Conservation (phyloP, 495 filamentous ascomycete species). For the Saxophila tyrrhenica region DNA sequence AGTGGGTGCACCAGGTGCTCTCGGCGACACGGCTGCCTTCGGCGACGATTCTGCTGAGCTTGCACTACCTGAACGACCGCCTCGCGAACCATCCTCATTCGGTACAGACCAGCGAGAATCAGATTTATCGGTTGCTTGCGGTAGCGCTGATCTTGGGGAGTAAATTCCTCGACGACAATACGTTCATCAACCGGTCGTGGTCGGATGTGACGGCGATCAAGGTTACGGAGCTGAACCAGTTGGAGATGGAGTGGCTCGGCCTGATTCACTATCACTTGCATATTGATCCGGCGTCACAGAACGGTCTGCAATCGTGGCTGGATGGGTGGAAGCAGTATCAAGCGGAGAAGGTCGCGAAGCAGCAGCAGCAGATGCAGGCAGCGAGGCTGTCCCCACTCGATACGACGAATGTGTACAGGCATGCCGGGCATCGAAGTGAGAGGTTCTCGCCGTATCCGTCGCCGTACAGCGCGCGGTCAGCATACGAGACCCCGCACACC, state of each 20-base stretch:
- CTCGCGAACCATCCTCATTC: conserved; percentile 53
- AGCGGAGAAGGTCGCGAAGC: conserved; percentile 43
- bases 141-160: conserved; percentile 81
- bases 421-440: conserved; percentile 11
- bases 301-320: conserved; percentile 75
- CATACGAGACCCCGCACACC: conserved; percentile 26
- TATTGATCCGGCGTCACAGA: conserved; percentile 67
- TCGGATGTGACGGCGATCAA: conserved; percentile 91
- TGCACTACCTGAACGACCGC: conserved; percentile 78
- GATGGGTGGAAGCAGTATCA: conserved; percentile 76
- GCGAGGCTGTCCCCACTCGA: conserved; percentile 59
- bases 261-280: conserved; percentile 82
- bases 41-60: conserved; percentile 84
- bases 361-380: conserved; percentile 10
- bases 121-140: conserved; percentile 86
- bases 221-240: conserved; percentile 72
- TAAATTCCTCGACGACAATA: conserved; percentile 98
- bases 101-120: conserved; percentile 50
- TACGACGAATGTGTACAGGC: conserved; percentile 44
- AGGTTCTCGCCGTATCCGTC: conserved; percentile 24
- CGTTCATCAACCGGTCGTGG: conserved; percentile 98
- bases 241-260: conserved; percentile 86
- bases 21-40: conserved; percentile 90
- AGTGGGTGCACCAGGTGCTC: conserved; percentile 89
- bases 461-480: conserved; percentile 29